phyloP scores from a whole-genome alignment of 495 filamentous ascomycete genomes.

The Trichoderma reesei region DNA sequence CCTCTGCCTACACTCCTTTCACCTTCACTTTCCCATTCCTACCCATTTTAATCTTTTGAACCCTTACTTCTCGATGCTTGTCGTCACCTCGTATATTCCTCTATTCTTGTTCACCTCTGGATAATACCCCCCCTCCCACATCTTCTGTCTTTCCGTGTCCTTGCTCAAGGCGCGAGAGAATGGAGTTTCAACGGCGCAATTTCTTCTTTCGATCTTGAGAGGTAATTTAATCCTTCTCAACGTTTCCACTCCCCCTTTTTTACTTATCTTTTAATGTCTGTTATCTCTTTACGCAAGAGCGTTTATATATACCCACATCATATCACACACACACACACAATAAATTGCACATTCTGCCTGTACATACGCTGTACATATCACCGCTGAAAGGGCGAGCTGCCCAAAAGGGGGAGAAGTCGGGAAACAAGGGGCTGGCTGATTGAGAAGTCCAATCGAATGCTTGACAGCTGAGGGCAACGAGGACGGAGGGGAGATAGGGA shows the following conservation, averaged over 20 bases:
- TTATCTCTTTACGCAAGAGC: not conserved
- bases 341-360: not conserved
- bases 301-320: not conserved
- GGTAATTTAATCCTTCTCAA: not conserved
- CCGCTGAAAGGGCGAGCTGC: too few species aligned
- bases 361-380: not conserved
- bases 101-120: conserved; percentile 4
- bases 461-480: too few species aligned
- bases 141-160: too few species aligned
- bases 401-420: not conserved
- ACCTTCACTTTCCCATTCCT: not conserved
- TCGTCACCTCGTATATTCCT: not conserved
- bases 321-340: not conserved
- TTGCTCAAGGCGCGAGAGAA: too few species aligned
- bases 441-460: too few species aligned
- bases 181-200: too few species aligned
- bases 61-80: not conserved
- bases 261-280: not conserved
- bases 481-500: too few species aligned
- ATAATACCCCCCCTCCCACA: conserved; percentile 4
- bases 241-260: not conserved
- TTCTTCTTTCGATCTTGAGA: too few species aligned
- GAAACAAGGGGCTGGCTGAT: not conserved
- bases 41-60: not conserved
- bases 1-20: conserved; percentile 2